phyloP scores from a whole-genome alignment of 176 grass and related monocot genomes.

The Aegilops tauschii region DNA sequence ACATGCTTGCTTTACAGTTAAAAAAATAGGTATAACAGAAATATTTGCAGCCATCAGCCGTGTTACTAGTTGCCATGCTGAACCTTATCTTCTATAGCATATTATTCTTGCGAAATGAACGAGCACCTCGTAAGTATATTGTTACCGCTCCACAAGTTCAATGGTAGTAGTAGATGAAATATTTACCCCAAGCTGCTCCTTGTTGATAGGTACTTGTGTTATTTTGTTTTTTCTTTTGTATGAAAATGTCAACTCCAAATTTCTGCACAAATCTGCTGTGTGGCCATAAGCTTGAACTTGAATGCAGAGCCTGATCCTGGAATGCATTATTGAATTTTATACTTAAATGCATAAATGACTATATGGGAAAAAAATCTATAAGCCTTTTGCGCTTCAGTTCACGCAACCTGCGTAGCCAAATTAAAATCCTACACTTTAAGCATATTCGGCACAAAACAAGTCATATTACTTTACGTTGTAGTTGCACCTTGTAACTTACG shows the following conservation, averaged over 20 bases:
- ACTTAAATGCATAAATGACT: not conserved
- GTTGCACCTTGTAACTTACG: not conserved
- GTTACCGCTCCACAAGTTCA: not conserved
- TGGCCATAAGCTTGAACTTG: not conserved
- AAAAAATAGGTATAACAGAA: not conserved
- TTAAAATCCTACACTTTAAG: not conserved
- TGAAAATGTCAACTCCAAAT: not conserved
- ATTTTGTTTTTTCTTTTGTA: not conserved
- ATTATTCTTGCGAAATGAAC: not conserved
- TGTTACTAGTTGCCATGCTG: not conserved
- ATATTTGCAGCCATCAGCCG: not conserved
- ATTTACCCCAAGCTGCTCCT: not conserved
- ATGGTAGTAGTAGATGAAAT: not conserved
- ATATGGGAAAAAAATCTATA: not conserved
- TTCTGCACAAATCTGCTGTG: not conserved
- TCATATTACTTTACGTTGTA: not conserved
- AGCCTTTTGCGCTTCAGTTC: not conserved
- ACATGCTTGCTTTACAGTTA: not conserved
- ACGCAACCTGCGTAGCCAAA: not conserved
- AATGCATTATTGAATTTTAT: slow-evolving; percentile 11
- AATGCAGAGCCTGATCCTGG: not conserved
- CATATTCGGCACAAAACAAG: not conserved
- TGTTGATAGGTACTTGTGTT: not conserved
- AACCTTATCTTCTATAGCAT: not conserved
- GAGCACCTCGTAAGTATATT: not conserved